A percentile compares a stretch with the other conserved stretches of the same genome.
Conservation (phyloP, 83 land plant genomes). For the Diphasiastrum complanatum region DNA sequence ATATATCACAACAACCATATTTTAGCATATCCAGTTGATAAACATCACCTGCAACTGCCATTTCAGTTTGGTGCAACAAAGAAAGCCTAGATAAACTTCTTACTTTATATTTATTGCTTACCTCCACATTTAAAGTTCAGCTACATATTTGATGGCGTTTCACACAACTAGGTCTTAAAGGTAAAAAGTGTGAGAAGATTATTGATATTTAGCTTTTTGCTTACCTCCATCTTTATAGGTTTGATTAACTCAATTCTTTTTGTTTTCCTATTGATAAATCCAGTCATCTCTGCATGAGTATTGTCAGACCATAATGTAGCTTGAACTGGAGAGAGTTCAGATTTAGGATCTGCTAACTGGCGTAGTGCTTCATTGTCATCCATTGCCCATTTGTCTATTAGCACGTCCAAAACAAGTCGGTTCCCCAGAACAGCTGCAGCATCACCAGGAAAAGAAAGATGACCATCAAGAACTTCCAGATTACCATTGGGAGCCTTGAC, state of each 20-base stretch:
- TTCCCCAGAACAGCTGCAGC: slow-evolving; percentile 34
- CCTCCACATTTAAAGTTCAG: too few species aligned
- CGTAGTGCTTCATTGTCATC: slow-evolving; percentile 17
- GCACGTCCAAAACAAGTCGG: slow-evolving; percentile 23
- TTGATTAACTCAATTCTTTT: slow-evolving; percentile 24
- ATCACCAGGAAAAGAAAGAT: slow-evolving; percentile 27
- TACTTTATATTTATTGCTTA: too few species aligned
- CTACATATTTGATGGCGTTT: too few species aligned
- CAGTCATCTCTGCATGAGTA: slow-evolving; percentile 31
- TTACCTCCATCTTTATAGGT: slow-evolving; percentile 40
- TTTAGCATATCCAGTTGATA: too few species aligned
- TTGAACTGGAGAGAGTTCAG: slow-evolving; percentile 18
- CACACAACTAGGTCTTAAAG: too few species aligned
- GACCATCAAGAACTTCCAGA: slow-evolving; percentile 25
- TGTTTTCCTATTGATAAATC: slow-evolving; percentile 23
- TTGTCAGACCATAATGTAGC: slow-evolving; percentile 35
- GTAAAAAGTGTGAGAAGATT: too few species aligned
- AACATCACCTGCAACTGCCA: too few species aligned
- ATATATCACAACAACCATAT: too few species aligned
- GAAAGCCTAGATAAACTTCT: too few species aligned
- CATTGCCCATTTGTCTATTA: slow-evolving; percentile 24
- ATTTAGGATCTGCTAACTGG: neutral
- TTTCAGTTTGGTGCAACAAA: too few species aligned
- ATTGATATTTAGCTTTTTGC: too few species aligned
- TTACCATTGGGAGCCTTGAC: slow-evolving; percentile 31